A percentile compares a stretch with the other conserved stretches of the same genome.
phyloP scores from a whole-genome alignment of 306 rosid genomes.

The Gastrolobium villosum region DNA sequence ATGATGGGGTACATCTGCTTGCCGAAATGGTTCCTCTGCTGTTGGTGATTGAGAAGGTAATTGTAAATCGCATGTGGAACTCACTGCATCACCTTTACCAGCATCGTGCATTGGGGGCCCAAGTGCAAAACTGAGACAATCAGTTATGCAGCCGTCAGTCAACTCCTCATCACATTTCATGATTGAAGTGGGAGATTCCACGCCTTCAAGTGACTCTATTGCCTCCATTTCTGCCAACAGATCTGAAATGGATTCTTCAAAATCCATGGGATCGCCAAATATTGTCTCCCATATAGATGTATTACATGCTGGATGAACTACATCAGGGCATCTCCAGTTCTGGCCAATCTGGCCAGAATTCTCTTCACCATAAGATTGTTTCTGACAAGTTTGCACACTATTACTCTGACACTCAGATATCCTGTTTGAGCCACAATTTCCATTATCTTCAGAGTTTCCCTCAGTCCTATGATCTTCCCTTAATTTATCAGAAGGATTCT shows the following conservation, averaged over 20 bases:
- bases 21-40: constrained; percentile 60
- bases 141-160: constrained; percentile 70
- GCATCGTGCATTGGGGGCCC: constrained; percentile 74
- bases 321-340: constrained; percentile 65
- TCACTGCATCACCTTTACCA: constrained; percentile 81
- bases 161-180: constrained; percentile 68
- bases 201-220: constrained; percentile 77
- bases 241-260: constrained; percentile 91
- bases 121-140: constrained; percentile 70
- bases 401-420: constrained; percentile 60
- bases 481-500: constrained; percentile 47
- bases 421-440: constrained; percentile 57
- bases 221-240: constrained; percentile 96
- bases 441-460: constrained; percentile 52
- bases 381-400: constrained; percentile 60
- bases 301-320: constrained; percentile 54
- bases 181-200: constrained; percentile 74
- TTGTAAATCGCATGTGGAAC: constrained; percentile 75
- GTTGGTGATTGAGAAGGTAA: constrained; percentile 56
- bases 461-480: constrained; percentile 56
- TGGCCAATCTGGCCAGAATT: constrained; percentile 78
- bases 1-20: constrained; percentile 52
- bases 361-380: constrained; percentile 74
- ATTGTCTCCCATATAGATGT: constrained; percentile 72
- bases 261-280: constrained; percentile 69